These are phyloP conservation scores for Fusarium buxicola DNA, from an alignment of 2,329 filamentous ascomycete species.

Conservation along the genomic window DNA sequence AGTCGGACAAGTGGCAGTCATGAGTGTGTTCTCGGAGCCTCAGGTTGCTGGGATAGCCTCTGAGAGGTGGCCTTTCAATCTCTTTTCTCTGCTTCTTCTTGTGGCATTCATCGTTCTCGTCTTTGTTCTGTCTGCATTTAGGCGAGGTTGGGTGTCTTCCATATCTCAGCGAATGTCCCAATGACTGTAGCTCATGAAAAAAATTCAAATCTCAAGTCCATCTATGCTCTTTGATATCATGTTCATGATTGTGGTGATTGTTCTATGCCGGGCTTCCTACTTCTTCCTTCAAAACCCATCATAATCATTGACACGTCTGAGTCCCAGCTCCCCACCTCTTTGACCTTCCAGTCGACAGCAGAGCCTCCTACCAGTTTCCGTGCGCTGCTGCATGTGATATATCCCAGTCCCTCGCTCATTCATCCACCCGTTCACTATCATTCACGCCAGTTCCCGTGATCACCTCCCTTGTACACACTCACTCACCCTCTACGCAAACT, in stretches of 20 bases:
- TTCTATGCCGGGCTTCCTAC: constrained; percentile 23
- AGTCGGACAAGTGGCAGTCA: constrained; percentile 49
- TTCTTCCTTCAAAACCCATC: constrained; percentile 4
- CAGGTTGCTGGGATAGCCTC: too few relatives aligned
- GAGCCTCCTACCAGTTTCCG: constrained; percentile 12
- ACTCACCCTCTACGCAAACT: constrained; percentile 52
- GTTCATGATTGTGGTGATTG: constrained; percentile 18
- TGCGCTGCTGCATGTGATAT: constrained; percentile 35
- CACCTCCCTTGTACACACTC: background rate
- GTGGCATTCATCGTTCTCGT: too few relatives aligned
- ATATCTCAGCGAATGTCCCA: too few relatives aligned
- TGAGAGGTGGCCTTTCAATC: too few relatives aligned
- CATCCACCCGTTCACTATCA: background rate
- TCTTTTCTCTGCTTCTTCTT: too few relatives aligned
- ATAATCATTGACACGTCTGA: constrained; percentile 15
- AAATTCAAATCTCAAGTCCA: too few relatives aligned
- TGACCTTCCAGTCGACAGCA: constrained; percentile 15
- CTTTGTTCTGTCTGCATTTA: too few relatives aligned
- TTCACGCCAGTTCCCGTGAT: background rate
- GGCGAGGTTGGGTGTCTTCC: too few relatives aligned
- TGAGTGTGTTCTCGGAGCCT: background rate
- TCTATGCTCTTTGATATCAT: constrained; percentile 2
- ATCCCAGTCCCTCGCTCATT: constrained; percentile 22
- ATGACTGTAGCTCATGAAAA: too few relatives aligned
- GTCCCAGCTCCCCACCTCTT: constrained; percentile 20